These are phyloP conservation scores for Aristolochia californica DNA, from an alignment of 164 flowering plant species.

Conservation along the genomic window DNA sequence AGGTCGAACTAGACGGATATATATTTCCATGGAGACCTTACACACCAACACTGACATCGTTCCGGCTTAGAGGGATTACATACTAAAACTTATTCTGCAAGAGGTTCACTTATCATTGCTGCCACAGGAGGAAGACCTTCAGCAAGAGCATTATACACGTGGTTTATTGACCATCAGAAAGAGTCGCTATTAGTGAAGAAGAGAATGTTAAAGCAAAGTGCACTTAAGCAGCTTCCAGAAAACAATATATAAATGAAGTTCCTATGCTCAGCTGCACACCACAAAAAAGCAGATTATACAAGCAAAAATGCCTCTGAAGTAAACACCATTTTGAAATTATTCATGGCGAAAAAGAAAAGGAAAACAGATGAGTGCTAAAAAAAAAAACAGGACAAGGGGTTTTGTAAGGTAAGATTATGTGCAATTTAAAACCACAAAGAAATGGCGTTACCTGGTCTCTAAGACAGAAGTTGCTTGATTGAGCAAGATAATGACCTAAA, in stretches of 20 bases:
- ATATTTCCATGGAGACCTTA: background rate
- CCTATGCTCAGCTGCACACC: no score
- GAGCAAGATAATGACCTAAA: constrained; percentile 9
- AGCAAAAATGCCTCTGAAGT: no score
- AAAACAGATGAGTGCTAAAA: background rate
- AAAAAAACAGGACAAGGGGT: background rate
- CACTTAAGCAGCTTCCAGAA: background rate
- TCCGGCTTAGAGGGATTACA: background rate
- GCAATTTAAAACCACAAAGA: background rate
- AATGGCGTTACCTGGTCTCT: constrained; percentile 36
- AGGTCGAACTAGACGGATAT: background rate
- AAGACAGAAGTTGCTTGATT: constrained; percentile 25
- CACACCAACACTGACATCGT: background rate
- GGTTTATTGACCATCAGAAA: constrained; percentile 42
- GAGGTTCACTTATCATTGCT: constrained; percentile 34
- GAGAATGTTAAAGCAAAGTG: background rate
- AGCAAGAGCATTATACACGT: constrained; percentile 67
- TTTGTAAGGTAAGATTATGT: background rate
- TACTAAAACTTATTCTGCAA: constrained; percentile 48
- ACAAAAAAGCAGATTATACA: no score
- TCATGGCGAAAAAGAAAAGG: background rate
- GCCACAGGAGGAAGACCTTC: constrained; percentile 53
- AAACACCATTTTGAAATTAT: no score
- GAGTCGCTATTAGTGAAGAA: background rate
- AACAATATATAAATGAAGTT: no score